Percentiles rank a stretch among this genome's conserved stretches.
phyloP scores from a whole-genome alignment of 768 basidiomycete genomes.

The Calocybe gangraenosa region DNA sequence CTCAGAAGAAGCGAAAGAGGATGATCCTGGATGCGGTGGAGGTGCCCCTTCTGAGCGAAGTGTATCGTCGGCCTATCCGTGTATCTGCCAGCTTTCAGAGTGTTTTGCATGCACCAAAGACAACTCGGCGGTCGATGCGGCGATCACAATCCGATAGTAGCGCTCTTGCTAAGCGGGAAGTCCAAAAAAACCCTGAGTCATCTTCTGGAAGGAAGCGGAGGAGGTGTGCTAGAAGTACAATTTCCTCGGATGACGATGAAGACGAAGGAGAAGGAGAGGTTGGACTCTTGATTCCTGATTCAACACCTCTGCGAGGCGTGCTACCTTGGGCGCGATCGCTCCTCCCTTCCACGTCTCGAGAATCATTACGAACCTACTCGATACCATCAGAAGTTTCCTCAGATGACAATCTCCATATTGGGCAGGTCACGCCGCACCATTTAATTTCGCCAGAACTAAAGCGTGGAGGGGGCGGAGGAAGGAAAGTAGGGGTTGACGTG shows the following conservation, averaged over 20 bases:
- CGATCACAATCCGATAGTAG: too few relatives aligned
- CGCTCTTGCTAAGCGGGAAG: too few relatives aligned
- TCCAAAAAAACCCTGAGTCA: too few relatives aligned
- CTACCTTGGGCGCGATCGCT: neutral
- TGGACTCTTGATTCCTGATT: too few relatives aligned
- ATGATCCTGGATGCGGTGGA: constrained; percentile 22
- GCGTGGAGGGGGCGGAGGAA: constrained; percentile 30
- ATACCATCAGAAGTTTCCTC: constrained; percentile 40
- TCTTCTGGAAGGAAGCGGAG: constrained; percentile 12
- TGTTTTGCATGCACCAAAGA: neutral
- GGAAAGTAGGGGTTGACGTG: too few relatives aligned
- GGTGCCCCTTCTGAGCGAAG: constrained; percentile 13
- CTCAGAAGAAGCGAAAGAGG: constrained; percentile 39
- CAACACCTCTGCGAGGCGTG: constrained; percentile 1
- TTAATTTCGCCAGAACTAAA: constrained; percentile 58
- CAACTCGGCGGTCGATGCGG: neutral
- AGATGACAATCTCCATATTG: constrained; percentile 60
- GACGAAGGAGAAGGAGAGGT: neutral
- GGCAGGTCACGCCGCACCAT: constrained; percentile 69
- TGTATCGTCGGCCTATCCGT: constrained; percentile 9
- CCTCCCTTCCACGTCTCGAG: constrained; percentile 1
- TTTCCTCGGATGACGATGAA: constrained; percentile 4
- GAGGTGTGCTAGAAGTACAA: neutral
- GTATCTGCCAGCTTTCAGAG: constrained; percentile 8
- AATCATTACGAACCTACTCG: constrained; percentile 6